Evolutionary conservation across 306 rosid genomes (phyloP), one percentile per base, ranked within the genome.

Genomic region (Cicer judaicum): DNA sequence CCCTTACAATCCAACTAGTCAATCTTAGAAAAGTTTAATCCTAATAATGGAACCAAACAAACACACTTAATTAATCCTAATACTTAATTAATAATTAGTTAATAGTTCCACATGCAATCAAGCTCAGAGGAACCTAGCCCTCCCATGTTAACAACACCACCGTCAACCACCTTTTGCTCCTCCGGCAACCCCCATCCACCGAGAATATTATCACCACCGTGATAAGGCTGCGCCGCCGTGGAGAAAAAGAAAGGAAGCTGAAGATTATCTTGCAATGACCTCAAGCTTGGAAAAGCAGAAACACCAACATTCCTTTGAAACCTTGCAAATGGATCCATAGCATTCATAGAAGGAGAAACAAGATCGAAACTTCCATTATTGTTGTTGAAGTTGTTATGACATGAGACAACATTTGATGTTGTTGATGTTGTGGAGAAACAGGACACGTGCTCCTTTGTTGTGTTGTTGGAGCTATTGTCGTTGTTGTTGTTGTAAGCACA

Each of bases 361-460:
- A 82, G 63, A 21, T 77, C 87, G 18, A 79, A 83, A 55, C 73
- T 70, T 5, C 76, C 80, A 70, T 74, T 84, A 65, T 0, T 10
- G 75, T 36, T 72, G 77, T 13, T 74, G 81, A 46, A 72, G 62
- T 18, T 78, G 34, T 48, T 73, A 15, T 29, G 15, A 29, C 19
- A 29, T 12, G 77, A 65, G 14, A 53, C 79, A 72, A 66, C 80
- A 62, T 69, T 57, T 50, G 83, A 70, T 21, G 74, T 64, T 78
- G 96, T 70, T 71, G 73, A 60, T 78, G 96, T 68, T 76, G 96
- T 95, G 99, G 99, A 95, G 99, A 95, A 95, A 92, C 99, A 95
- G 98, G 99, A 87, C 99, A 95, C 98, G 99, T 95, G 99, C 99
- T 92, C 97, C 73, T 73, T 95, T 85, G 34, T 29, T 29, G 34